Conservation (phyloP, 495 filamentous ascomycete species). For the Talaromyces trachyspermus region DNA sequence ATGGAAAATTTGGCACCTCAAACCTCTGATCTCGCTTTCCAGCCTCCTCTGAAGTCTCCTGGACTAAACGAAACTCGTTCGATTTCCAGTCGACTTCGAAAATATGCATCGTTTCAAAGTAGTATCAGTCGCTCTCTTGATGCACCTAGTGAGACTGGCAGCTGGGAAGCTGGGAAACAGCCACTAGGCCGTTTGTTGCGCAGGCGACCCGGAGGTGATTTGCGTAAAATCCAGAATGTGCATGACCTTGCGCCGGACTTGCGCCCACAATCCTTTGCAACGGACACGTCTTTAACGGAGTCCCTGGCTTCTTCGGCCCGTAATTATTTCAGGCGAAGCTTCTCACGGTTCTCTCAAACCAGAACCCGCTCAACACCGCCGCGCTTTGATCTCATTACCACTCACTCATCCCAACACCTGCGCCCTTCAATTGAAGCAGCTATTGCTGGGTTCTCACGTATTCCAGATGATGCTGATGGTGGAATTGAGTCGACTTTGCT, state of each 20-base stretch:
- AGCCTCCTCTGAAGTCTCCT: background rate
- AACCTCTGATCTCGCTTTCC: background rate
- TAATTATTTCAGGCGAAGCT: constrained; percentile 26
- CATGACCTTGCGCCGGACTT: constrained; percentile 55
- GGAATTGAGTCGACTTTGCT: constrained; percentile 85
- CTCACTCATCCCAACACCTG: constrained; percentile 68
- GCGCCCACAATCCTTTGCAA: constrained; percentile 64
- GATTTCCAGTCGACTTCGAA: constrained; percentile 36
- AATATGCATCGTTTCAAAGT: constrained; percentile 68
- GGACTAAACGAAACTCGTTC: background rate
- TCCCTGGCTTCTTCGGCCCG: constrained; percentile 55
- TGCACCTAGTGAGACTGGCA: constrained; percentile 51
- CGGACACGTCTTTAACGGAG: constrained; percentile 59
- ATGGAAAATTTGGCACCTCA: background rate
- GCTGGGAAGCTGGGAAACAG: constrained; percentile 39
- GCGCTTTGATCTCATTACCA: constrained; percentile 59
- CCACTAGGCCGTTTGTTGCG: constrained; percentile 54
- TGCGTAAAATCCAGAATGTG: constrained; percentile 71
- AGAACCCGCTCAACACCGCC: constrained; percentile 14
- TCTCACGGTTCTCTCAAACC: constrained; percentile 25
- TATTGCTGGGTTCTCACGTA: constrained; percentile 77
- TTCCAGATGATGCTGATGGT: constrained; percentile 91
- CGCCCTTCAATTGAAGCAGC: constrained; percentile 86
- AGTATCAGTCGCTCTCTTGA: constrained; percentile 55
- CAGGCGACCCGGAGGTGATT: constrained; percentile 80